Conservation (phyloP, 2,329 filamentous ascomycete species). For the Talaromyces sp. region DNA sequence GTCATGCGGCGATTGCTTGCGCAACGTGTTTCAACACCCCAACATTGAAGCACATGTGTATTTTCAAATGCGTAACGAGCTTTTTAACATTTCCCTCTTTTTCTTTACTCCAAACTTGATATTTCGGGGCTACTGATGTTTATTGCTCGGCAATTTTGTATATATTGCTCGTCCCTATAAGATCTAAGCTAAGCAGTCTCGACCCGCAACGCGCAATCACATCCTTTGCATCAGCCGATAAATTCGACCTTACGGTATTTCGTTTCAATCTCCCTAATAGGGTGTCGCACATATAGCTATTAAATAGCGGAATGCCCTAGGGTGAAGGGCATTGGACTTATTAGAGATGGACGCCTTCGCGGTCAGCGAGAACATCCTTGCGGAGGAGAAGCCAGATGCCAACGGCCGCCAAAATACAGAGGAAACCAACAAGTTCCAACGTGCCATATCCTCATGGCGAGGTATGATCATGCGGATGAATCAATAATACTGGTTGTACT, state of each 20-base stretch:
- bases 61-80: not conserved
- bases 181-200: conserved; percentile 12
- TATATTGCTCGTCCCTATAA: not conserved
- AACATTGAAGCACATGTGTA: not conserved
- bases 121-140: not conserved
- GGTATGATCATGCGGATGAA: conserved; percentile 55
- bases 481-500: not conserved
- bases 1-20: conserved; percentile 17
- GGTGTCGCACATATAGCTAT: not conserved
- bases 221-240: conserved; percentile 17
- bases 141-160: not conserved
- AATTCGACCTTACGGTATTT: not conserved
- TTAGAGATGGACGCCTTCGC: conserved; percentile 44
- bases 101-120: not conserved
- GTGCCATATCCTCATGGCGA: conserved; percentile 92
- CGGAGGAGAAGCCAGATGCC: conserved; percentile 30
- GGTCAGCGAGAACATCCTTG: conserved; percentile 39
- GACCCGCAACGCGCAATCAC: conserved; percentile 31
- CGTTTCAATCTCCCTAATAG: not conserved
- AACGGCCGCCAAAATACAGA: conserved; percentile 40
- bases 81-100: not conserved
- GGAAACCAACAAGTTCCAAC: conserved; percentile 89
- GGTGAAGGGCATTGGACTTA: not conserved
- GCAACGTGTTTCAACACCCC: conserved; percentile 11
- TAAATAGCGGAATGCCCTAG: conserved; percentile 12